phyloP scores from a whole-genome alignment of 75 land plant species.

The Sequoia sempervirens region DNA sequence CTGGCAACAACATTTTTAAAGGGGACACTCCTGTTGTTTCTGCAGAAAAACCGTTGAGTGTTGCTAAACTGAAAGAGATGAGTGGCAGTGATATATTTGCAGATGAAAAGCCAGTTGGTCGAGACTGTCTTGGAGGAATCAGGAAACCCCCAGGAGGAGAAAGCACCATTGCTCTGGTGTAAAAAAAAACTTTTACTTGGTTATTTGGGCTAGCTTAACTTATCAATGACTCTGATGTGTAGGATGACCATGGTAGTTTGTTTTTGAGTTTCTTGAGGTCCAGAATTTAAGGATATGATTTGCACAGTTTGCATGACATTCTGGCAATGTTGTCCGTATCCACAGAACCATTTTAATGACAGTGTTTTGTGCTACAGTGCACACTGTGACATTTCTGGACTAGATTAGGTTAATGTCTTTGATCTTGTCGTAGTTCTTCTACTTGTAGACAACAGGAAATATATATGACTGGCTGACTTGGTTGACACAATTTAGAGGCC shows the following conservation, averaged over 20 bases:
- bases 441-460: not conserved
- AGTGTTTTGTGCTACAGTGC: not conserved
- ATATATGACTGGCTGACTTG: not conserved
- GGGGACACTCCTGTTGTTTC: slow-evolving; percentile 50
- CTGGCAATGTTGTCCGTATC: not conserved
- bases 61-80: slow-evolving; percentile 70
- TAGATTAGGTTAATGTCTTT: not conserved
- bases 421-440: slow-evolving; percentile 4
- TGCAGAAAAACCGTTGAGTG: slow-evolving; percentile 55
- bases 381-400: not conserved
- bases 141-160: slow-evolving; percentile 94
- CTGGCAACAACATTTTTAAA: slow-evolving; percentile 70
- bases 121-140: slow-evolving; percentile 69
- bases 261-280: slow-evolving; percentile 5
- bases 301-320: not conserved
- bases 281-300: not conserved
- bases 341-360: not conserved
- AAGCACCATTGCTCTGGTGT: slow-evolving; percentile 77
- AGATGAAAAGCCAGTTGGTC: slow-evolving; percentile 49
- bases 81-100: slow-evolving; percentile 76
- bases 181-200: slow-evolving; percentile 9
- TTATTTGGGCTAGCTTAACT: not conserved
- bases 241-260: slow-evolving; percentile 2
- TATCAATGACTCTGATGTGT: slow-evolving; percentile 2
- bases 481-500: not conserved